These are phyloP conservation scores for Microcyclosporella mali DNA, from an alignment of 2,329 filamentous ascomycete species.

Conservation along the genomic window DNA sequence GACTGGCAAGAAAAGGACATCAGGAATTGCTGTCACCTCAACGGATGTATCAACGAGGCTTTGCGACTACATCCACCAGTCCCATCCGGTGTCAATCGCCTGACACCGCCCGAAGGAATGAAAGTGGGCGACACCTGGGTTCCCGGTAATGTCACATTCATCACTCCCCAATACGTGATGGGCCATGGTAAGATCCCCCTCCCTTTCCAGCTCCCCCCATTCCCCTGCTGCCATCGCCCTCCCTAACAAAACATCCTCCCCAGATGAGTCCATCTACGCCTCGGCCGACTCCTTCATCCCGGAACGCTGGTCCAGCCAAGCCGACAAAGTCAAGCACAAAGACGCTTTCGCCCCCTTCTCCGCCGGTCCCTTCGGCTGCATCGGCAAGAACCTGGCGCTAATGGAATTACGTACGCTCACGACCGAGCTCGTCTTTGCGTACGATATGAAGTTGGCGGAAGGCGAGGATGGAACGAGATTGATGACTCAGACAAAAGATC, in stretches of 20 bases:
- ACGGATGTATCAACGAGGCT: conserved; percentile 37
- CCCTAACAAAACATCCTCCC: background rate
- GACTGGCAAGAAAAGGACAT: conserved; percentile 26
- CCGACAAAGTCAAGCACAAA: conserved; percentile 33
- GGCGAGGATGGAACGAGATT: conserved; percentile 33
- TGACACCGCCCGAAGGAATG: conserved; percentile 36
- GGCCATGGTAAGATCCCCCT: conserved; percentile 18
- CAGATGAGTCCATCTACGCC: conserved; percentile 27
- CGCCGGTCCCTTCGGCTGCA: conserved; percentile 33
- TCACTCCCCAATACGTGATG: conserved; percentile 25
- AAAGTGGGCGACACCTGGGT: conserved; percentile 32
- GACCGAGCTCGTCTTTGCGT: conserved; percentile 31
- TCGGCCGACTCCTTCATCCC: conserved; percentile 30
- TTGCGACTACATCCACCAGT: conserved; percentile 40
- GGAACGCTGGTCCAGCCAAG: conserved; percentile 33
- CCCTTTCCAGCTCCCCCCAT: background rate
- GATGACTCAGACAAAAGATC: conserved; percentile 31
- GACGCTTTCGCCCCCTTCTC: conserved; percentile 35
- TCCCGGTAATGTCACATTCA: conserved; percentile 27
- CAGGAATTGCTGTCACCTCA: conserved; percentile 27
- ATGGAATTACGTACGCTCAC: conserved; percentile 34
- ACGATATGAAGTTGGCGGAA: conserved; percentile 34
- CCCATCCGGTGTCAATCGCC: conserved; percentile 32
- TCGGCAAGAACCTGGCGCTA: conserved; percentile 35
- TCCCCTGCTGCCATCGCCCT: background rate